A percentile compares a stretch with the other conserved stretches of the same genome.
These are phyloP conservation scores for Macrophomina phaseolina DNA, from an alignment of 2,329 filamentous ascomycete species.

Conservation along the genomic window DNA sequence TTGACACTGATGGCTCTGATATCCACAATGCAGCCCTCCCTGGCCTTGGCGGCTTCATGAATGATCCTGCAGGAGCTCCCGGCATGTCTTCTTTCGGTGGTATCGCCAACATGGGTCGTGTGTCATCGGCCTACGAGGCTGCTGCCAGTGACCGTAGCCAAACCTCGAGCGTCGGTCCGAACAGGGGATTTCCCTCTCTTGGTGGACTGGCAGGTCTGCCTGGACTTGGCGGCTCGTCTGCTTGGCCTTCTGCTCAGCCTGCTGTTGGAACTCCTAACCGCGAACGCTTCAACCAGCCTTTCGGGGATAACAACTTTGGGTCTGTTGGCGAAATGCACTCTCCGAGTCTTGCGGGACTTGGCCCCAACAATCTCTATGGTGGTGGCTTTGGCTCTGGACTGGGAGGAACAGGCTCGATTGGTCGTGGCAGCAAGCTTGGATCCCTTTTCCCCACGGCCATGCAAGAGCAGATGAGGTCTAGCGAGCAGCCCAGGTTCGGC, in stretches of 20 bases:
- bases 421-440: constrained; percentile 80
- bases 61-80: constrained; percentile 49
- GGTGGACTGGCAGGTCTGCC: constrained; percentile 64
- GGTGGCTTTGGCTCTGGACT: constrained; percentile 52
- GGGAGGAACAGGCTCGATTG: constrained; percentile 68
- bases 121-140: constrained; percentile 51
- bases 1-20: constrained; percentile 62
- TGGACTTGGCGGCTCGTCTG: constrained; percentile 63
- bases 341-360: constrained; percentile 70
- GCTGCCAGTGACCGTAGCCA: constrained; percentile 89
- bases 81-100: constrained; percentile 61
- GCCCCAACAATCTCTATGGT: constrained; percentile 67
- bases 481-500: constrained; percentile 49
- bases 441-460: constrained; percentile 87
- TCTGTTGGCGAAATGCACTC: constrained; percentile 80
- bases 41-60: constrained; percentile 60
- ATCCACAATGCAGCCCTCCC: constrained; percentile 58
- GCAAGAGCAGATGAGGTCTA: constrained; percentile 85
- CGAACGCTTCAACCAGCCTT: constrained; percentile 59
- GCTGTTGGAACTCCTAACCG: constrained; percentile 76
- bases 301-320: constrained; percentile 71
- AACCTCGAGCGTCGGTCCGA: constrained; percentile 82
- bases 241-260: constrained; percentile 69
- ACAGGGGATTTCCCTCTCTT: constrained; percentile 70
- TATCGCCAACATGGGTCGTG: constrained; percentile 58